Evolutionary conservation across 2,329 filamentous ascomycete species (phyloP).

Genomic region (Fusarium irregulare): DNA sequence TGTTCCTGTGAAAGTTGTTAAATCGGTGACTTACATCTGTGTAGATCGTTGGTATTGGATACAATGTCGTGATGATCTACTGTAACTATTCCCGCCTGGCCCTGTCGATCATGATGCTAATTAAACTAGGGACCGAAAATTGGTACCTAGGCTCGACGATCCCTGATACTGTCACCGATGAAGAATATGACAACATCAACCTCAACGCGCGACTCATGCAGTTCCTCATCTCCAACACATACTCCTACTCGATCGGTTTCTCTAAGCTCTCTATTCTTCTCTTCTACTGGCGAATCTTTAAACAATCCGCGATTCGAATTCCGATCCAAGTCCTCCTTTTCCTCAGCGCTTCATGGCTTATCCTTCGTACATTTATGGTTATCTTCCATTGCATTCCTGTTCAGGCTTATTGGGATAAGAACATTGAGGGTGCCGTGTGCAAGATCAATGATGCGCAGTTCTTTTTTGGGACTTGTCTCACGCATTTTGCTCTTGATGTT

Average conservation of each 20-base stretch:
- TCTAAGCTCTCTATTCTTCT: slow-evolving; percentile 47
- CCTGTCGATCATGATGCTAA: background rate
- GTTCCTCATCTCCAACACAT: slow-evolving; percentile 35
- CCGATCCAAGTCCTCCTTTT: slow-evolving; percentile 45
- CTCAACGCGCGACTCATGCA: slow-evolving; percentile 28
- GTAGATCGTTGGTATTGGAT: slow-evolving; percentile 36
- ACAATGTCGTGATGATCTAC: slow-evolving; percentile 29
- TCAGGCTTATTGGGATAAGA: slow-evolving; percentile 50
- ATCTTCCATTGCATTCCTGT: slow-evolving; percentile 52
- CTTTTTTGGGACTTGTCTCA: slow-evolving; percentile 49
- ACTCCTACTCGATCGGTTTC: slow-evolving; percentile 45
- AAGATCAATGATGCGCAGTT: slow-evolving; percentile 49
- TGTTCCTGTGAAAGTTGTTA: background rate
- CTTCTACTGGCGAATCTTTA: slow-evolving; percentile 50
- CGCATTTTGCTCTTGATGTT: slow-evolving; percentile 50
- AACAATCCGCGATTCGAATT: slow-evolving; percentile 42
- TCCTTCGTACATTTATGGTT: slow-evolving; percentile 48
- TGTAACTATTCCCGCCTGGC: slow-evolving; percentile 10
- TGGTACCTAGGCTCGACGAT: slow-evolving; percentile 37
- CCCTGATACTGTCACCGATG: slow-evolving; percentile 10
- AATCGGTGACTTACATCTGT: background rate
- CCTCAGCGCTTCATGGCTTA: slow-evolving; percentile 43
- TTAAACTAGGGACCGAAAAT: slow-evolving; percentile 22
- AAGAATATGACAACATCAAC: slow-evolving; percentile 30
- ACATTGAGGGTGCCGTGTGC: slow-evolving; percentile 45